These are phyloP conservation scores for Phytopythium oedochilum DNA, from an alignment of 352 stramenopile genomes.

Conservation along the genomic window DNA sequence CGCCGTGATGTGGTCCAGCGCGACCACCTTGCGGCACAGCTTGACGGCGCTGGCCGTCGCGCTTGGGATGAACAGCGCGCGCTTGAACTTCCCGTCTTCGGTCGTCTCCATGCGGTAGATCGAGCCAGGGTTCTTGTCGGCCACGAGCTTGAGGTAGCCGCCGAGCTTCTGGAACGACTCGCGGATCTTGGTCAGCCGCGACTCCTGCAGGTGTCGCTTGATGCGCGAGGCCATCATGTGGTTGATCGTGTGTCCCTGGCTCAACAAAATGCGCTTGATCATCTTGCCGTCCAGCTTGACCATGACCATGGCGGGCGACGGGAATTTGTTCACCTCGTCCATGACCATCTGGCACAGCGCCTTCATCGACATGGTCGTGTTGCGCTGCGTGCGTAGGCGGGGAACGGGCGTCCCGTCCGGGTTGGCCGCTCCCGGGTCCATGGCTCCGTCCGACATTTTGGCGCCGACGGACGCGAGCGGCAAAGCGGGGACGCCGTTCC, in stretches of 20 bases:
- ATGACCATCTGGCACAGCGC: conserved; percentile 68
- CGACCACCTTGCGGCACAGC: conserved; percentile 54
- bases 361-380: conserved; percentile 81
- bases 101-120: conserved; percentile 46
- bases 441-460: background rate
- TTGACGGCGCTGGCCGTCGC: conserved; percentile 48
- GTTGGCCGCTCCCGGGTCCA: background rate
- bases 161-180: conserved; percentile 63
- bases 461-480: background rate
- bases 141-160: conserved; percentile 57
- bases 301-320: conserved; percentile 50
- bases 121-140: conserved; percentile 63
- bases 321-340: conserved; percentile 62
- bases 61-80: conserved; percentile 54
- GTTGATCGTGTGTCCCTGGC: conserved; percentile 70
- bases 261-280: conserved; percentile 66
- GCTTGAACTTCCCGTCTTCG: conserved; percentile 49
- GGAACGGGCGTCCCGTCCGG: background rate
- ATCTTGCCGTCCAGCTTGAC: conserved; percentile 69
- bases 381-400: conserved; percentile 42
- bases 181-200: conserved; percentile 47
- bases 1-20: conserved; percentile 53
- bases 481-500: background rate
- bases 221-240: conserved; percentile 85
- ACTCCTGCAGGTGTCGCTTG: conserved; percentile 64